A percentile compares a stretch with the other conserved stretches of the same genome.
These are phyloP conservation scores for Cicer chorassanicum DNA, from an alignment of 306 rosid genomes.

Conservation along the genomic window DNA sequence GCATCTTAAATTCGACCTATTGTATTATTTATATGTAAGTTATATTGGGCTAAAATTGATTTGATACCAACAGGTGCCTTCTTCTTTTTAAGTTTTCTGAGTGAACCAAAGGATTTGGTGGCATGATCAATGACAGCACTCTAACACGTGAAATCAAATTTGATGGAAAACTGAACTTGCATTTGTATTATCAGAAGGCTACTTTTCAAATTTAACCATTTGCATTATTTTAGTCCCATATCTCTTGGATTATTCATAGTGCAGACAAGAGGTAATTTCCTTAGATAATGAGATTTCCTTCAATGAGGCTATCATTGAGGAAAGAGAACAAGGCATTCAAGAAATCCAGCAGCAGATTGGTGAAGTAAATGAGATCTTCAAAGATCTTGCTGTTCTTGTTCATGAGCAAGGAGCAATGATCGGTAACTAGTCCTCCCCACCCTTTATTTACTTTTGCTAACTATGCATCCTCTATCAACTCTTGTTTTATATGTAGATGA, in stretches of 20 bases:
- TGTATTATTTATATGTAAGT: background rate
- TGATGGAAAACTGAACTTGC: conserved; percentile 29
- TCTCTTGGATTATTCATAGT: conserved; percentile 42
- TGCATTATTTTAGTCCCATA: conserved; percentile 33
- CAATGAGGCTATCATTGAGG: conserved; percentile 96
- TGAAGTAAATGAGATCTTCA: conserved; percentile 93
- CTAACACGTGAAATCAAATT: conserved; percentile 19
- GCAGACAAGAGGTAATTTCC: conserved; percentile 88
- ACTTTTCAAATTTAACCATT: conserved; percentile 26
- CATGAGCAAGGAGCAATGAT: conserved; percentile 95
- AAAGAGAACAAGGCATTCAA: conserved; percentile 97
- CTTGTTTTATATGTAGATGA: conserved; percentile 61
- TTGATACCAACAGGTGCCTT: conserved; percentile 17
- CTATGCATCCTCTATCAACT: conserved; percentile 5
- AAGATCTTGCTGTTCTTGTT: conserved; percentile 92
- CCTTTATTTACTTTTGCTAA: conserved; percentile 7
- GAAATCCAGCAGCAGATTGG: conserved; percentile 97
- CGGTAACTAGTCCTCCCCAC: conserved; percentile 52
- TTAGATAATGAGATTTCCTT: conserved; percentile 87
- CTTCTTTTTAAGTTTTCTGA: background rate
- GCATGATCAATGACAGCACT: conserved; percentile 1
- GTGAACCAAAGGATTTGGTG: background rate
- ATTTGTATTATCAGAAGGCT: conserved; percentile 29
- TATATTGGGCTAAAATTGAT: conserved; percentile 23
- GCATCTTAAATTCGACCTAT: conserved; percentile 6